A percentile compares a stretch with the other conserved stretches of the same genome.
Conservation (phyloP, 768 basidiomycete genomes). For the Mycena belliarum region DNA sequence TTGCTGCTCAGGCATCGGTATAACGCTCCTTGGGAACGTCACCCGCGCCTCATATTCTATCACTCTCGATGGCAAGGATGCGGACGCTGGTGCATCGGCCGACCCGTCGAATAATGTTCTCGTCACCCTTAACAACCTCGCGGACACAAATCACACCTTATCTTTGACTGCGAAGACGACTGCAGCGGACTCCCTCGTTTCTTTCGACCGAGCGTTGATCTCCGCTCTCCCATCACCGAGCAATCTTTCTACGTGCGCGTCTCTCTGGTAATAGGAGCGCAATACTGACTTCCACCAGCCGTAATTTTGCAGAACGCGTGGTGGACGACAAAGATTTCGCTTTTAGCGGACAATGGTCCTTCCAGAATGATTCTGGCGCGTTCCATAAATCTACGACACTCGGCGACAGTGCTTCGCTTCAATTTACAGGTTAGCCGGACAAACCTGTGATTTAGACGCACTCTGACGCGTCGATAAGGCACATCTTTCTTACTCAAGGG, state of each 20-base stretch:
- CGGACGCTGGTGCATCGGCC: slow-evolving; percentile 16
- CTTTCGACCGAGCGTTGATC: slow-evolving; percentile 60
- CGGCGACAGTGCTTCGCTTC: slow-evolving; percentile 46
- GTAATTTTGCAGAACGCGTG: slow-evolving; percentile 34
- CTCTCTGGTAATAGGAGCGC: not conserved
- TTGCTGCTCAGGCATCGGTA: slow-evolving; percentile 55
- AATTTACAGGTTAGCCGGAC: slow-evolving; percentile 48
- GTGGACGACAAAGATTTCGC: slow-evolving; percentile 49
- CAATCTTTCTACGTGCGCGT: slow-evolving; percentile 26
- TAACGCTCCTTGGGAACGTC: slow-evolving; percentile 58
- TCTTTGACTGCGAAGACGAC: slow-evolving; percentile 49
- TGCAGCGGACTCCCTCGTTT: slow-evolving; percentile 38
- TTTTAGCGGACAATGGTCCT: slow-evolving; percentile 60
- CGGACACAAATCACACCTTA: slow-evolving; percentile 53
- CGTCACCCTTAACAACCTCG: slow-evolving; percentile 47
- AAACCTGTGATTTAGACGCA: slow-evolving; percentile 4
- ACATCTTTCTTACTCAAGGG: slow-evolving; percentile 63
- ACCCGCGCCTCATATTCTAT: slow-evolving; percentile 46
- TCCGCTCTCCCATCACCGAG: slow-evolving; percentile 37
- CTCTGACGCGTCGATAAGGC: slow-evolving; percentile 41
- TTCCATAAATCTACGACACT: slow-evolving; percentile 34
- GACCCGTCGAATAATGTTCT: slow-evolving; percentile 42
- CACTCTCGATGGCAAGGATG: slow-evolving; percentile 50
- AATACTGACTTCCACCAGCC: slow-evolving; percentile 23
- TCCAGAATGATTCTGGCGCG: slow-evolving; percentile 25